Conservation (phyloP, 257 asterid species). For the Jacaranda mimosifolia region DNA sequence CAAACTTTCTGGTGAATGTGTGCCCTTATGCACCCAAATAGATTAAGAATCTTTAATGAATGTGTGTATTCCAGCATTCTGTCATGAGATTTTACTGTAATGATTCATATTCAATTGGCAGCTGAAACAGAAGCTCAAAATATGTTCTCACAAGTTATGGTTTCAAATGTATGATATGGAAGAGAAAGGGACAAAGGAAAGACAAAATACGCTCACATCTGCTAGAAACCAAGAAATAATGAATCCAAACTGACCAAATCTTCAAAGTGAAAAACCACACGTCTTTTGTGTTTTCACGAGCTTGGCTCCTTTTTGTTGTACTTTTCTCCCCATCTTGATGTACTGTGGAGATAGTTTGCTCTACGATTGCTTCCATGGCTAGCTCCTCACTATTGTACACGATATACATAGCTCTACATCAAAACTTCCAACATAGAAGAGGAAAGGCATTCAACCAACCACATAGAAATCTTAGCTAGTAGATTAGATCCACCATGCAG, state of each 20-base stretch:
- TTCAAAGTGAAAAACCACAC: constrained; percentile 25
- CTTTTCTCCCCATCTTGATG: constrained; percentile 26
- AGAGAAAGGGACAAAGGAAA: constrained; percentile 9
- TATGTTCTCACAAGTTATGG: constrained; percentile 15
- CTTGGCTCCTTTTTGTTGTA: constrained; percentile 13
- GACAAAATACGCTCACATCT: constrained; percentile 31
- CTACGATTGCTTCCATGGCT: constrained; percentile 16
- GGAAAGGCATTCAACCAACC: neutral
- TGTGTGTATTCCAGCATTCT: neutral
- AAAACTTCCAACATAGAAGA: neutral
- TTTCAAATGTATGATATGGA: constrained; percentile 11
- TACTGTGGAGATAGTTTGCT: constrained; percentile 14
- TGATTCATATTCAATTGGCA: neutral
- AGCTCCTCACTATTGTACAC: constrained; percentile 13
- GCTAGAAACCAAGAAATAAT: constrained; percentile 41
- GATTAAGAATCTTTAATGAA: no score
- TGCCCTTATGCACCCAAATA: no score
- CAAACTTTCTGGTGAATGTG: no score
- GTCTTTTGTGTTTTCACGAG: constrained; percentile 11
- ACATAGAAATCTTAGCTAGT: constrained; percentile 7
- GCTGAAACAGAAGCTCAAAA: constrained; percentile 9
- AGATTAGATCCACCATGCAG: no score
- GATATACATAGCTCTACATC: constrained; percentile 21
- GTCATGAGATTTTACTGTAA: neutral
- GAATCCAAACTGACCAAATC: constrained; percentile 46